Evolutionary conservation across 768 basidiomycete species (phyloP).

Genomic region (Scleroderma bovista): DNA sequence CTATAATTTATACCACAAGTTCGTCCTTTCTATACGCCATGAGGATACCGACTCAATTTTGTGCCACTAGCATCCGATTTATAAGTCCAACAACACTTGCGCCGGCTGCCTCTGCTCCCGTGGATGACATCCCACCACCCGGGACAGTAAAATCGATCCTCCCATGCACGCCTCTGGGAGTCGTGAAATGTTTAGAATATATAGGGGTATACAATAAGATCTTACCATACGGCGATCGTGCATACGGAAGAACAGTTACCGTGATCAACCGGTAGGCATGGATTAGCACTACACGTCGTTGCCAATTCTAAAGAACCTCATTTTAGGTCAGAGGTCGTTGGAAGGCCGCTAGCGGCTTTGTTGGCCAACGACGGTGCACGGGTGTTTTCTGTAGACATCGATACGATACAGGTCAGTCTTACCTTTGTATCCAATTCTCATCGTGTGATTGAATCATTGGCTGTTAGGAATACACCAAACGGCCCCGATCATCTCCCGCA

Average conservation of each 20-base stretch:
- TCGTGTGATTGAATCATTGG: neutral
- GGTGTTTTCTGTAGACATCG: conserved; percentile 93
- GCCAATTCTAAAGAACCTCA: conserved; percentile 1
- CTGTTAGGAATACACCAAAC: conserved; percentile 84
- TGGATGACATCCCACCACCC: conserved; percentile 61
- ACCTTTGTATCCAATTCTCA: neutral
- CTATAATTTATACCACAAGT: conserved; percentile 95
- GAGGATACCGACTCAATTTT: neutral
- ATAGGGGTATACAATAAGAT: conserved; percentile 91
- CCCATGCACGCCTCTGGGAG: conserved; percentile 94
- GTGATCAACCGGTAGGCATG: conserved; percentile 84
- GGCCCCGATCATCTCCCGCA: conserved; percentile 48
- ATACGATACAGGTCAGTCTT: conserved; percentile 70
- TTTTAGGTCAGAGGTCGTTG: conserved; percentile 91
- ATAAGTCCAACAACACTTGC: conserved; percentile 72
- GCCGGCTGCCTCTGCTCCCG: conserved; percentile 34
- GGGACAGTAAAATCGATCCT: conserved; percentile 95
- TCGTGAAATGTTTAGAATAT: conserved; percentile 92
- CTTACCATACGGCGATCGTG: conserved; percentile 90
- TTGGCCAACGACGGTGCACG: conserved; percentile 95
- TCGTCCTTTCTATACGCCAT: conserved; percentile 13
- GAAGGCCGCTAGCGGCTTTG: conserved; percentile 91
- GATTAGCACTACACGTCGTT: neutral
- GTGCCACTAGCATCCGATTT: conserved; percentile 73
- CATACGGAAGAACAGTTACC: conserved; percentile 87